These are phyloP conservation scores for Mycosphaerella sp. DNA, from an alignment of 2,329 filamentous ascomycete genomes.

Conservation along the genomic window DNA sequence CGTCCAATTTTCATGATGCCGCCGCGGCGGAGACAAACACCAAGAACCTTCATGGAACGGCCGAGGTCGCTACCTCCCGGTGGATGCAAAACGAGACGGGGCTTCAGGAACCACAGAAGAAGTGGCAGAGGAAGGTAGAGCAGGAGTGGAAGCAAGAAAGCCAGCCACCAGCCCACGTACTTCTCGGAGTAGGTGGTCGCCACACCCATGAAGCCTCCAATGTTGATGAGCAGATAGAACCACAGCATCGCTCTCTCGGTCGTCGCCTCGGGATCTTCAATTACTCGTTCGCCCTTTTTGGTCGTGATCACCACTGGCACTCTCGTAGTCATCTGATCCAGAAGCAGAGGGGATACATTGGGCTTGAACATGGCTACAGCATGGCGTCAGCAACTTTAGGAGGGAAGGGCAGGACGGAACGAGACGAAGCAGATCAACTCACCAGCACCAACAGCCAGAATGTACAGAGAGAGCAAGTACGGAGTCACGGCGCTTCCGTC, in stretches of 20 bases:
- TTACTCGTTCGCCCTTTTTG: conserved; percentile 41
- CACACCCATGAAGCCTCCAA: conserved; percentile 34
- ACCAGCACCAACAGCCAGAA: conserved; percentile 36
- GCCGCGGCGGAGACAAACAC: conserved; percentile 16
- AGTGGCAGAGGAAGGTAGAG: conserved; percentile 50
- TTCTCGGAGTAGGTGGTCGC: conserved; percentile 52
- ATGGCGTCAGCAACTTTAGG: neutral
- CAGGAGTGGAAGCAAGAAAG: conserved; percentile 54
- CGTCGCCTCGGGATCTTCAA: conserved; percentile 43
- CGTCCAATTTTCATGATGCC: conserved; percentile 16
- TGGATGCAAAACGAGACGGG: conserved; percentile 25
- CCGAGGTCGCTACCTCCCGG: conserved; percentile 24
- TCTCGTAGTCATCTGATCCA: conserved; percentile 41
- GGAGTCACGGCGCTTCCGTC: conserved; percentile 34
- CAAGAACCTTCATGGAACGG: conserved; percentile 23
- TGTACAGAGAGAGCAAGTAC: conserved; percentile 38
- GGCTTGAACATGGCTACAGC: conserved; percentile 55
- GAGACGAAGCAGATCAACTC: conserved; percentile 48
- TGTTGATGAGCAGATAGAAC: conserved; percentile 67
- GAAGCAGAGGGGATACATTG: conserved; percentile 55
- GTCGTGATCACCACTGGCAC: conserved; percentile 36
- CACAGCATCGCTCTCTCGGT: conserved; percentile 48
- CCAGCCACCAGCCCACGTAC: conserved; percentile 59
- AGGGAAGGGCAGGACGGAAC: neutral
- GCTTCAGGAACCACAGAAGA: conserved; percentile 26